Conservation (phyloP, 768 basidiomycete genomes). For the Collybia nuda region DNA sequence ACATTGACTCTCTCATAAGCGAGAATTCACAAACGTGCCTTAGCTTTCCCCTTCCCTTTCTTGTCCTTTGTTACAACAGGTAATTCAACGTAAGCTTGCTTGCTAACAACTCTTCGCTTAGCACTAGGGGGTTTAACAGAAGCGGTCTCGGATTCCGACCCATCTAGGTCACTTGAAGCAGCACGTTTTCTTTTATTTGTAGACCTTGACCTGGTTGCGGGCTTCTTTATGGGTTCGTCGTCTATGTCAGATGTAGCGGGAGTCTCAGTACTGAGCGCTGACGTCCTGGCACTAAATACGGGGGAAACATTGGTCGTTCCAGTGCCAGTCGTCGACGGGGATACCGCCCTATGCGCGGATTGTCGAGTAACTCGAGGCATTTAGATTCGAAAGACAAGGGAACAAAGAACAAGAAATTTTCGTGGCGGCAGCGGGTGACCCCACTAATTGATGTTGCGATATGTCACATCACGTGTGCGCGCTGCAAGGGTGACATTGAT, state of each 20-base stretch:
- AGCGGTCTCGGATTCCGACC: conserved; percentile 19
- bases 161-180: conserved; percentile 20
- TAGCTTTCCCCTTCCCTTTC: conserved; percentile 19
- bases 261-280: conserved; percentile 44
- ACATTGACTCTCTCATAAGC: too few relatives aligned
- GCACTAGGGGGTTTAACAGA: conserved; percentile 23
- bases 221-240: conserved; percentile 19
- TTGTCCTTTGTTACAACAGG: conserved; percentile 10
- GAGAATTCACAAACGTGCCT: conserved; percentile 15
- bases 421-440: conserved; percentile 19
- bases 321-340: conserved; percentile 38
- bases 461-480: conserved; percentile 31
- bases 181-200: conserved; percentile 20
- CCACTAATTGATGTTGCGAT: conserved; percentile 24
- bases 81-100: conserved; percentile 34
- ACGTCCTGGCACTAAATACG: conserved; percentile 45
- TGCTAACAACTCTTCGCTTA: conserved; percentile 35
- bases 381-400: conserved; percentile 6
- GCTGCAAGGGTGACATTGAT: conserved; percentile 2
- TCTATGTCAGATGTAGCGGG: conserved; percentile 51
- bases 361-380: conserved; percentile 36
- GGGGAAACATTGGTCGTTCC: conserved; percentile 49
- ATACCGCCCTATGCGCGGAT: conserved; percentile 23
- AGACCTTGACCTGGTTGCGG: conserved; percentile 12
- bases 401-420: conserved; percentile 24